Base-by-base conservation (phyloP, 306 rosid genomes). In the Castanea mollissima region DNA sequence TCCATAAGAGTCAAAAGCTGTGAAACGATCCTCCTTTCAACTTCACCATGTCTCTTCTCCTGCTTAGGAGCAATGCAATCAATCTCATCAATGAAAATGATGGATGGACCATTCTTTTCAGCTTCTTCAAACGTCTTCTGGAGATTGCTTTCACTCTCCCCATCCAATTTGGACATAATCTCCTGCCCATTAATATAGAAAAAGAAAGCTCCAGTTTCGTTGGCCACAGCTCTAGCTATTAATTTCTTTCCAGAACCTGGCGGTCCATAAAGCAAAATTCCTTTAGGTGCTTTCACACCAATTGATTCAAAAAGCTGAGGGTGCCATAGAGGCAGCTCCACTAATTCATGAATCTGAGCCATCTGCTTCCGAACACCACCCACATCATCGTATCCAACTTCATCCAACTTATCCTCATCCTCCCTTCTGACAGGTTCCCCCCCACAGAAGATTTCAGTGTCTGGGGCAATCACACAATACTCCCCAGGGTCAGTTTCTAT, bases 121-220 rank as follows among this genome's bases (percentile, higher is more conserved):
- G 94, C 94, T 71, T 90, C 94, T 81, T 90, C 92, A 85, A 90
- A 90, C 38, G 92, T 89, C 79, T 90, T 90, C 77, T 86, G 73
- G 60, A 90, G 92, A 78, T 88, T 90, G 81, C 92, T 88, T 87
- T 90, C 92, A 82, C 94, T 90, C 82, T 90, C 94, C 55, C 90
- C 92, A 55, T 88, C 92, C 69, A 90, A 75, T 83, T 90, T 90
- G 21, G 94, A 90, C 94, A 90, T 90, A 57, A 88, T 88, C 83
- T 90, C 92, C 1, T 87, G 94, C 55, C 90, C 94, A 35, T 90
- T 88, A 69, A 88, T 88, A 59, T 92, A 88, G 78, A 84, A 84
- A 82, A 90, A 90, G 80, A 90, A 90, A 32, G 94, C 94, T 34
- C 94, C 92, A 56, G 90, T 88, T 84, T 88, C 94, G 79, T 90